Conservation (phyloP, 495 filamentous ascomycete species). For the Aspergillus ostianus region DNA sequence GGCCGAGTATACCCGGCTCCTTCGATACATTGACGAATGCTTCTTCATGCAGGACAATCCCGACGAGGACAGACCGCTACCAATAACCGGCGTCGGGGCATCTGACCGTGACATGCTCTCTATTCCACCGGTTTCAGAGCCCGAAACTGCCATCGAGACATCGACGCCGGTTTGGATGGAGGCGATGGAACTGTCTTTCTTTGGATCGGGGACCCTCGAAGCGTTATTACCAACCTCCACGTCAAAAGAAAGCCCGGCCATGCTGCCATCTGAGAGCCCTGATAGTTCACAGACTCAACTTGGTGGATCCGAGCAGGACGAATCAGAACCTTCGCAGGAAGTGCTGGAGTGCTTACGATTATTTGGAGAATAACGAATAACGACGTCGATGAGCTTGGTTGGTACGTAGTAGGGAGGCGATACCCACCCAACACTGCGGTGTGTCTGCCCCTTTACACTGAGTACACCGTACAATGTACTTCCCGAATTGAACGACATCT, state of each 20-base stretch:
- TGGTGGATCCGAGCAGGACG: neutral
- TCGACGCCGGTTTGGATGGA: slow-evolving; percentile 4
- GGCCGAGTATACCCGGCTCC: slow-evolving; percentile 11
- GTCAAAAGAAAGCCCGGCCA: neutral
- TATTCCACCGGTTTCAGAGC: neutral
- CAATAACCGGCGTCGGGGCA: neutral
- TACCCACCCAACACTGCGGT: neutral
- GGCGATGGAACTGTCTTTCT: neutral
- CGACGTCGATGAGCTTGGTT: neutral
- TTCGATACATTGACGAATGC: slow-evolving; percentile 16
- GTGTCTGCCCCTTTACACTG: no score
- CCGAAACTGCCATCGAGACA: neutral
- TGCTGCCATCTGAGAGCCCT: neutral
- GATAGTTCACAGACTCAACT: neutral
- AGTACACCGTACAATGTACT: neutral
- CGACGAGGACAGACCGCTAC: slow-evolving; percentile 1
- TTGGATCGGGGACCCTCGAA: neutral
- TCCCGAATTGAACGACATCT: neutral
- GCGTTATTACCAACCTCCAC: neutral
- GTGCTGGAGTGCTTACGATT: slow-evolving; percentile 14
- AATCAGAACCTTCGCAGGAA: slow-evolving; percentile 5
- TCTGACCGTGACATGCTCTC: neutral
- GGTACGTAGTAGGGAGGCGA: neutral
- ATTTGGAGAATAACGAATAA: slow-evolving; percentile 14
- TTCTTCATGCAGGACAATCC: slow-evolving; percentile 12